phyloP scores from a whole-genome alignment of 768 basidiomycete species.

The Lyophyllum shimeji region DNA sequence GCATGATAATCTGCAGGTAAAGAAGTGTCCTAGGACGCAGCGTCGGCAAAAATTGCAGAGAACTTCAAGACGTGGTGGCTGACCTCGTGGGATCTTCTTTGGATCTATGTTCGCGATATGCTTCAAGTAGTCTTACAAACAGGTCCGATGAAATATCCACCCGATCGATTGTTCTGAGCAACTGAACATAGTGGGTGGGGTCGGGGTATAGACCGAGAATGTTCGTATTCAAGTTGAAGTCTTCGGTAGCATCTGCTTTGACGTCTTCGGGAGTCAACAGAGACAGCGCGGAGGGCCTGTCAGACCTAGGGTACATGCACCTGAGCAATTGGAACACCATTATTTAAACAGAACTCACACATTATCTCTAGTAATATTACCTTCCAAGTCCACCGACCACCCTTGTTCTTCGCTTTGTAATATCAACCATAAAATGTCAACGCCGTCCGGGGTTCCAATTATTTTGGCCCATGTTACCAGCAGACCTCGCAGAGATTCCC shows the following conservation, averaged over 20 bases:
- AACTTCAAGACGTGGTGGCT: constrained; percentile 6
- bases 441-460: constrained; percentile 49
- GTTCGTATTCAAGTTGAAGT: constrained; percentile 51
- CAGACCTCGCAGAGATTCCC: constrained; percentile 57
- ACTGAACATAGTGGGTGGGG: constrained; percentile 64
- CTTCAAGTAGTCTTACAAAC: constrained; percentile 73
- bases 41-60: constrained; percentile 3
- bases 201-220: constrained; percentile 74
- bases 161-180: constrained; percentile 65
- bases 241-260: constrained; percentile 37
- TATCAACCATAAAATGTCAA: constrained; percentile 59
- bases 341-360: constrained; percentile 37
- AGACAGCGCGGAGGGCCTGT: constrained; percentile 27
- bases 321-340: background rate
- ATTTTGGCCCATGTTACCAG: constrained; percentile 78
- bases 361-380: constrained; percentile 42
- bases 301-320: constrained; percentile 18
- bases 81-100: constrained; percentile 52
- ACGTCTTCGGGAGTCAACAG: constrained; percentile 56
- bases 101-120: constrained; percentile 51
- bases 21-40: constrained; percentile 53
- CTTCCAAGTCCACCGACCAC: constrained; percentile 60
- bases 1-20: constrained; percentile 77
- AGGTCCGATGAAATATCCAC: constrained; percentile 70
- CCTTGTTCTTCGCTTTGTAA: constrained; percentile 46